A percentile compares a stretch with the other conserved stretches of the same genome.
phyloP scores from a whole-genome alignment of 1,284 basidiomycete species.

The Leccinum huronense region DNA sequence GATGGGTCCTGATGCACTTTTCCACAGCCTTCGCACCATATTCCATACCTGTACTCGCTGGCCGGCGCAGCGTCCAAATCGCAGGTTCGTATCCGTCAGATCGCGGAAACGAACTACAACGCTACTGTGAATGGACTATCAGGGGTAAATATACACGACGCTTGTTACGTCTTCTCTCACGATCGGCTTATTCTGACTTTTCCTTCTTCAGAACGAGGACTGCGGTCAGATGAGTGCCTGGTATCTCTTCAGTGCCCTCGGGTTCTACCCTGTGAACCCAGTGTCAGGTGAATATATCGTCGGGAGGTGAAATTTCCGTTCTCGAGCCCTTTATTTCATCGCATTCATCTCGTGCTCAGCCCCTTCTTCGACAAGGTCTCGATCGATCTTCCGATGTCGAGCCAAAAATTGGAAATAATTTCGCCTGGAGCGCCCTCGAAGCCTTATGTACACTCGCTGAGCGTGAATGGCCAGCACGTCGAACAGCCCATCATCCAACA shows the following conservation, averaged over 20 bases:
- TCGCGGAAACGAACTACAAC: constrained; percentile 65
- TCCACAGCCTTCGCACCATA: constrained; percentile 71
- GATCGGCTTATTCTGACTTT: background rate
- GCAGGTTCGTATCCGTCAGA: constrained; percentile 67
- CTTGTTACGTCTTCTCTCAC: background rate
- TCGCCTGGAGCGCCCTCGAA: constrained; percentile 54
- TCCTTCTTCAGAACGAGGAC: constrained; percentile 68
- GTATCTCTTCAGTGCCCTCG: constrained; percentile 80
- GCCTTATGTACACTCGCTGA: constrained; percentile 59
- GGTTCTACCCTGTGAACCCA: constrained; percentile 86
- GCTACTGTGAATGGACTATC: constrained; percentile 64
- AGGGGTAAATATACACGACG: constrained; percentile 46
- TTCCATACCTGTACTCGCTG: constrained; percentile 78
- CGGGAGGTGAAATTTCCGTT: constrained; percentile 50
- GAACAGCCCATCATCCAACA: constrained; percentile 54
- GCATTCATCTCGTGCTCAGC: constrained; percentile 15
- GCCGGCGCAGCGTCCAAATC: constrained; percentile 68
- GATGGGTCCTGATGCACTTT: constrained; percentile 10
- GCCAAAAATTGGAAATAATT: constrained; percentile 46
- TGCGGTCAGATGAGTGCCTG: constrained; percentile 89
- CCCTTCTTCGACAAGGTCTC: constrained; percentile 62
- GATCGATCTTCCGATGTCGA: constrained; percentile 50
- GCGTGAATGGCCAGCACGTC: constrained; percentile 48
- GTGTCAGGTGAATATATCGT: constrained; percentile 72
- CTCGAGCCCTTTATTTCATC: no score